Percentiles rank a stretch among this genome's conserved stretches.
These are phyloP conservation scores for Fonsecaea multimorphosa DNA, from an alignment of 2,329 filamentous ascomycete species.

Conservation along the genomic window DNA sequence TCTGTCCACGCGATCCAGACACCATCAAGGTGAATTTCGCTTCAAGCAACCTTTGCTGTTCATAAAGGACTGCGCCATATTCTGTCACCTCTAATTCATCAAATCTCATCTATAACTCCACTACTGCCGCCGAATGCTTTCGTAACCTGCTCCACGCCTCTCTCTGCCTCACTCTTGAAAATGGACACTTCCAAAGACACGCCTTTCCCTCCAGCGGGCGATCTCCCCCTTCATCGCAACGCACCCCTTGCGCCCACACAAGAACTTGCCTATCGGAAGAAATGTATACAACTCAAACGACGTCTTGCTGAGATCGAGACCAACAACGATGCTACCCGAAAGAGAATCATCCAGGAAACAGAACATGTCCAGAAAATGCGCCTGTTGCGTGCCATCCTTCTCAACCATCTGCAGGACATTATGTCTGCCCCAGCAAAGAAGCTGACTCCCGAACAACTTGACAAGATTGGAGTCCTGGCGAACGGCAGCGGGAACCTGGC, in stretches of 20 bases:
- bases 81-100: not conserved
- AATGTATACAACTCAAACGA: conserved; percentile 93
- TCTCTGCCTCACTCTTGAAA: not conserved
- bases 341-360: conserved; percentile 78
- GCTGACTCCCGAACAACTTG: conserved; percentile 76
- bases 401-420: conserved; percentile 65
- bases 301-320: conserved; percentile 91
- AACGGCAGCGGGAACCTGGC: conserved; percentile 60
- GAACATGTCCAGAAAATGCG: conserved; percentile 91
- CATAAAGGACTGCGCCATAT: not conserved
- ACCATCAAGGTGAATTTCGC: not conserved
- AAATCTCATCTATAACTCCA: not conserved
- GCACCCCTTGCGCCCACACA: conserved; percentile 78
- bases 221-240: conserved; percentile 37
- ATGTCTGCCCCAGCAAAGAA: conserved; percentile 69
- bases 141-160: not conserved
- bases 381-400: conserved; percentile 77
- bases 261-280: conserved; percentile 92
- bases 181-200: conserved; percentile 38
- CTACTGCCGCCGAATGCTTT: not conserved
- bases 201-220: conserved; percentile 36
- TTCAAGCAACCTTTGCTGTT: not conserved
- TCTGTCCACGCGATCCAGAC: not conserved
- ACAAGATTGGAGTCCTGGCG: conserved; percentile 46
- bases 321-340: conserved; percentile 81